Evolutionary conservation across 2,329 filamentous ascomycete species (phyloP), one percentile per base, ranked within the genome.

Genomic region (Diaporthe sp.): DNA sequence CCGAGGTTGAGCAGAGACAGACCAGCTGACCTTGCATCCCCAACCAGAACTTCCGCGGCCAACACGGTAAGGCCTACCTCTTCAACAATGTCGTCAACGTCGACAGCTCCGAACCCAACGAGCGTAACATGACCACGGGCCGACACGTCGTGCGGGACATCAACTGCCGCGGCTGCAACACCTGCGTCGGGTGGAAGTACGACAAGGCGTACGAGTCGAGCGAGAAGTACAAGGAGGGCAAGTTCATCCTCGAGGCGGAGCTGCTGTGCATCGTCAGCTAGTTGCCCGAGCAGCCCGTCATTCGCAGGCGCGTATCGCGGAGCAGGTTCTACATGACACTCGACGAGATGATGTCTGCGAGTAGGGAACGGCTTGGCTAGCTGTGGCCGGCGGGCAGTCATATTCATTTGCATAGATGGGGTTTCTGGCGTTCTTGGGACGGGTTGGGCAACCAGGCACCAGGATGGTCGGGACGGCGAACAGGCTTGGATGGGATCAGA

Each of bases 221-320:
- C 77, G 96, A 99, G 89, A 98, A 98, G 86, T 99, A 99, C 86
- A 99, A 99, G 87, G 97, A 99, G 88, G 96, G 95, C 72, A 99
- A 98, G 86, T 98, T 94, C 83, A 99, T 99, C 75, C 88, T 99
- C 73, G 96, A 98, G 87, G 94, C 94, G 42, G 96, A 98, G 86
- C 85, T 98, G 77, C 88, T 98, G 51, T 96, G 94, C 84, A 92
- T 92, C 78, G 95, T 98, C 75, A 90, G 87, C 79, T 92, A 71
- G 65, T 15, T 17, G 35, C 19, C 37, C 25, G 70, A n/a, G 3
- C n/a, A n/a, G 39, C 81, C 12, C 22, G 6, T 8, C 10, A 2
- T 30, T 22, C 13, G 27, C 27, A 39, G 37, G 51, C 35, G 27
- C n/a, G 15, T 17, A n/a, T 25, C 8, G n/a, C 7, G 25, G 17